Conservation (phyloP, 148 eudicot genomes). For the Rhododendron kiyosumense region DNA sequence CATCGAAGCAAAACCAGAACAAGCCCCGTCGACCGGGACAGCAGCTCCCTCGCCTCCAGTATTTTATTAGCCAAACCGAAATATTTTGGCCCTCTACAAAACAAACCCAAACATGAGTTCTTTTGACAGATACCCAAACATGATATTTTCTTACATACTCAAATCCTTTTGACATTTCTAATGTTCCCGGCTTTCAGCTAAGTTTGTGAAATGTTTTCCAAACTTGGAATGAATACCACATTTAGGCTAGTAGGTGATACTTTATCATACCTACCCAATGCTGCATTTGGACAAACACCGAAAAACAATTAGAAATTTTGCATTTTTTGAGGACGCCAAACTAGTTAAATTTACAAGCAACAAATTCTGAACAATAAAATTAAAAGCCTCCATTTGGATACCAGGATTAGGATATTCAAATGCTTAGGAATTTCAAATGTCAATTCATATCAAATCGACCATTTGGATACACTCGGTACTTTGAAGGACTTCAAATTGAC, state of each 20-base stretch:
- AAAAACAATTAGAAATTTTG: not conserved
- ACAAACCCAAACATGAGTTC: not conserved
- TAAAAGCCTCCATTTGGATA: not conserved
- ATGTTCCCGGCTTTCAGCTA: not conserved
- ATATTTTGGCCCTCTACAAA: not conserved
- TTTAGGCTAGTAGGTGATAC: not conserved
- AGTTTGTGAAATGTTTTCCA: not conserved
- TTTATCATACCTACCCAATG: not conserved
- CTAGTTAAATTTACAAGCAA: not conserved
- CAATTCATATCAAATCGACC: not conserved
- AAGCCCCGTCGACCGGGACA: too few relatives aligned
- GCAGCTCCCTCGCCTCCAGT: too few relatives aligned
- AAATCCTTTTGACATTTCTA: not conserved
- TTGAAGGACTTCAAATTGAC: not conserved
- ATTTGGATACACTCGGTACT: not conserved
- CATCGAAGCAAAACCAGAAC: too few relatives aligned
- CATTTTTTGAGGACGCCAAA: not conserved
- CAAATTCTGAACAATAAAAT: not conserved
- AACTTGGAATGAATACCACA: not conserved
- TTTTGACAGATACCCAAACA: not conserved
- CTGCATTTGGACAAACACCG: not conserved
- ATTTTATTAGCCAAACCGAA: too few relatives aligned
- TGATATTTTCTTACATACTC: not conserved
- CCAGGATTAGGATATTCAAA: not conserved
- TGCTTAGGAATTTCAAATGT: not conserved